Percentiles rank a stretch among this genome's conserved stretches.
phyloP scores from a whole-genome alignment of 2,329 filamentous ascomycete species.

The Neopestalotiopsis sp. region DNA sequence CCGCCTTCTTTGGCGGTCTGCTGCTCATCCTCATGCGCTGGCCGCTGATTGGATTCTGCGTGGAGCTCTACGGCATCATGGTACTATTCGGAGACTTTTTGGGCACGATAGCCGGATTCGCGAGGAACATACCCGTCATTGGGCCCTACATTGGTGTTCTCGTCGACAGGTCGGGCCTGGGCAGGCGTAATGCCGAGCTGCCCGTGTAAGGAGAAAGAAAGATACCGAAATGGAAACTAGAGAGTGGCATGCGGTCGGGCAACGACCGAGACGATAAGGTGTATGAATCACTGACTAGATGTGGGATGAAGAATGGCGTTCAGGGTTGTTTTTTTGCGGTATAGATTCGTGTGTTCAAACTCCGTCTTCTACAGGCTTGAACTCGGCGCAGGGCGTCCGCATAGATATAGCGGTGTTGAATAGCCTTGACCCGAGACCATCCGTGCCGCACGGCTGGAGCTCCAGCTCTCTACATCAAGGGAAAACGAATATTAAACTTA shows the following conservation, averaged over 20 bases:
- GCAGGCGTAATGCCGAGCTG: constrained; percentile 74
- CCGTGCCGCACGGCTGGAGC: neutral
- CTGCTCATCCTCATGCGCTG: constrained; percentile 86
- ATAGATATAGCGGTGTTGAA: neutral
- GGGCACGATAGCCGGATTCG: constrained; percentile 88
- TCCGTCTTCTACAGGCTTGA: neutral
- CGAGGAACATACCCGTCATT: constrained; percentile 81
- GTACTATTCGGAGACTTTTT: constrained; percentile 96
- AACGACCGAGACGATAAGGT: neutral
- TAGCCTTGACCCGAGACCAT: neutral
- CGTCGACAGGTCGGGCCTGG: constrained; percentile 74
- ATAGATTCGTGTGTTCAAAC: constrained; percentile 13
- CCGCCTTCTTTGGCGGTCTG: constrained; percentile 85
- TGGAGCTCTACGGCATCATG: constrained; percentile 92
- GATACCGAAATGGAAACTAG: neutral
- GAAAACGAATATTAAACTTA: neutral
- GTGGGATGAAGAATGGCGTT: constrained; percentile 17
- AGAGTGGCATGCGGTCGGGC: constrained; percentile 18
- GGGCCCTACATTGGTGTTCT: constrained; percentile 82
- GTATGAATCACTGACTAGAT: neutral
- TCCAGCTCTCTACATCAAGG: neutral
- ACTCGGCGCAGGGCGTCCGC: neutral
- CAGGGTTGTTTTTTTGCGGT: constrained; percentile 22
- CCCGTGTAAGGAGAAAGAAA: constrained; percentile 63
- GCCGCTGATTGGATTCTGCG: constrained; percentile 87